phyloP scores from a whole-genome alignment of 441 rosid species.

The Melianthus villosus region DNA sequence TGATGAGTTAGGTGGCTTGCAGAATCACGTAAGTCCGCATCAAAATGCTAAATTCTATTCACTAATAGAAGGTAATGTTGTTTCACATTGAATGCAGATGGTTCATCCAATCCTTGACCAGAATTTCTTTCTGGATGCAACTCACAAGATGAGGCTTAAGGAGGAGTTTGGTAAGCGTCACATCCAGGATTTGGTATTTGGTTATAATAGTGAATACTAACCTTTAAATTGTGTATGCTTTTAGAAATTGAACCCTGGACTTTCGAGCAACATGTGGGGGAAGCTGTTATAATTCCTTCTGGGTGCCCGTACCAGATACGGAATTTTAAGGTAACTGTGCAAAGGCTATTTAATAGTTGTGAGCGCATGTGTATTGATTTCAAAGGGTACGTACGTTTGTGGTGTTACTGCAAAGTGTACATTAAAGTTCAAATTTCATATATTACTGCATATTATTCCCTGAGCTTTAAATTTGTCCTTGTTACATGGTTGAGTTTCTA shows the following conservation, averaged over 20 bases:
- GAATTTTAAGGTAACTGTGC: conserved; percentile 49
- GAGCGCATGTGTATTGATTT: not conserved
- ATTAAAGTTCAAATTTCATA: no score
- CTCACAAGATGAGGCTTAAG: conserved; percentile 67
- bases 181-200: conserved; percentile 4
- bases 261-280: conserved; percentile 85
- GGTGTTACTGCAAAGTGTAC: not conserved
- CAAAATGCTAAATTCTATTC: conserved; percentile 6
- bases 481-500: no score
- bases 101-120: conserved; percentile 75
- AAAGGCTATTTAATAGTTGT: not conserved
- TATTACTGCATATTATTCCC: no score
- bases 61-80: conserved; percentile 9
- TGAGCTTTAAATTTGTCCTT: no score
- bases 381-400: not conserved
- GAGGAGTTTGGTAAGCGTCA: conserved; percentile 63
- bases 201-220: not conserved
- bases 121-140: conserved; percentile 61
- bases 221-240: conserved; percentile 6
- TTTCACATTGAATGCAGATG: conserved; percentile 28
- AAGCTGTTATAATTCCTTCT: conserved; percentile 81
- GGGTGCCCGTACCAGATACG: conserved; percentile 91
- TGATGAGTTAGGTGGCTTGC: conserved; percentile 34
- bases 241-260: conserved; percentile 90
- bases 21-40: conserved; percentile 34